Conservation (phyloP, 2,329 filamentous ascomycete genomes). For the Pseudogymnoascus sp. region DNA sequence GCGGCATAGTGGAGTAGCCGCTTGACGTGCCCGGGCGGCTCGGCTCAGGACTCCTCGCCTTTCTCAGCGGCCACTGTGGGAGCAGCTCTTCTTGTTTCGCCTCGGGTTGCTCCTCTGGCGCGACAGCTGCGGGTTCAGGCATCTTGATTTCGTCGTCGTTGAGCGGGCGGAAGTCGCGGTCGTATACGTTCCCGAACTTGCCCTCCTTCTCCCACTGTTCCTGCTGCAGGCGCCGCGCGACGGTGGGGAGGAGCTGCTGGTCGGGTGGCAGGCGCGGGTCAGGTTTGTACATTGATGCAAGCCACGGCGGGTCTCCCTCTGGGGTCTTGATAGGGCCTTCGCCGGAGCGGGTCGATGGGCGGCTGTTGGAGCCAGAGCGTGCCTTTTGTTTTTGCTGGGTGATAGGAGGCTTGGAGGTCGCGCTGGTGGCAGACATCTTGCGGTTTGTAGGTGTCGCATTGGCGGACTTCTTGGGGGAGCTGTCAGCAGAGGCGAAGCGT, state of each 20-base stretch:
- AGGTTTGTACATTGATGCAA: conserved; percentile 89
- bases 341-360: conserved; percentile 56
- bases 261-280: conserved; percentile 91
- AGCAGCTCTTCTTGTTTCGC: conserved; percentile 27
- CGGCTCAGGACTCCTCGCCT: conserved; percentile 41
- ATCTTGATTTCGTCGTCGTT: conserved; percentile 52
- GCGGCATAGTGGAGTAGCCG: conserved; percentile 56
- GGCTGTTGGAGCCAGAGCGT: conserved; percentile 38
- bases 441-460: conserved; percentile 10
- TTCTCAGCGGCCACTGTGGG: conserved; percentile 54
- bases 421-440: conserved; percentile 17
- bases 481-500: conserved; percentile 31
- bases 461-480: conserved; percentile 47
- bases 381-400: background rate
- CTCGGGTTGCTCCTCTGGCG: conserved; percentile 26
- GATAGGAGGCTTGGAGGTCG: background rate
- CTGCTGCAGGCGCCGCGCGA: conserved; percentile 83
- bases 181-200: conserved; percentile 76
- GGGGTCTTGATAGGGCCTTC: conserved; percentile 55
- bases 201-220: conserved; percentile 94
- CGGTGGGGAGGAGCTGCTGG: conserved; percentile 89
- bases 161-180: conserved; percentile 78
- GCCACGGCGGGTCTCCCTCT: conserved; percentile 93
- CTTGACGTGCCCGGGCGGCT: conserved; percentile 39
- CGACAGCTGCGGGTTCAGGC: conserved; percentile 12